Conservation (phyloP, 129 eudicot genomes). For the Sambucus nigra region DNA sequence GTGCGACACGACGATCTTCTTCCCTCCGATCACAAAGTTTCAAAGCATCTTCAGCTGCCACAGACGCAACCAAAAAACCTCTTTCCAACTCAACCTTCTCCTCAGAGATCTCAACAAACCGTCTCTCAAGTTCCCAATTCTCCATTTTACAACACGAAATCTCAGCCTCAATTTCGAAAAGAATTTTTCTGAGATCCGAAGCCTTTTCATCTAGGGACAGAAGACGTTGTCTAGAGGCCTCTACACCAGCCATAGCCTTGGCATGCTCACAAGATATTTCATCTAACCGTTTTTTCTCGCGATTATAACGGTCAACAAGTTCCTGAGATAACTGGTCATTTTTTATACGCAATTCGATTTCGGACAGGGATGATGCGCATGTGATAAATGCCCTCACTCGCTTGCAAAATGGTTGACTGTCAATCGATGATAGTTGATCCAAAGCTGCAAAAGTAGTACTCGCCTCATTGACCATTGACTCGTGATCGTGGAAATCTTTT, state of each 20-base stretch:
- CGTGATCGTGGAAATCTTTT: constrained; percentile 16
- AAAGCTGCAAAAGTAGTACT: constrained; percentile 19
- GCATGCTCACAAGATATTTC: constrained; percentile 10
- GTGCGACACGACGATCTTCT: constrained; percentile 9
- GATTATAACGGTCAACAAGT: background rate
- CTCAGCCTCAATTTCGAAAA: constrained; percentile 7
- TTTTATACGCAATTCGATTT: constrained; percentile 12
- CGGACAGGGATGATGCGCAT: constrained; percentile 12
- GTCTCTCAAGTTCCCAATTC: constrained; percentile 3
- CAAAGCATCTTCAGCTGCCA: constrained; percentile 18
- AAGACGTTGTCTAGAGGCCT: background rate
- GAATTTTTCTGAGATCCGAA: constrained; percentile 7
- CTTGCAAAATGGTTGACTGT: constrained; percentile 7
- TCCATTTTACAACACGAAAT: constrained; percentile 12
- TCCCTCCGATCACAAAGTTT: constrained; percentile 7
- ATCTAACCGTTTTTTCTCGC: constrained; percentile 10
- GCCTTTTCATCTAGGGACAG: constrained; percentile 3
- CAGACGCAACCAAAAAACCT: background rate
- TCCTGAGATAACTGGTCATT: constrained; percentile 5
- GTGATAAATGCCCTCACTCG: constrained; percentile 11
- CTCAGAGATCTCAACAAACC: constrained; percentile 1
- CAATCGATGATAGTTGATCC: constrained; percentile 9
- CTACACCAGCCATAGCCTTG: background rate
- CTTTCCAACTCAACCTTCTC: constrained; percentile 10
- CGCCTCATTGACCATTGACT: constrained; percentile 22